Percentiles rank a stretch among this genome's conserved stretches.
Evolutionary conservation across 768 basidiomycete species (phyloP).

Genomic region (Naematelia encephala): DNA sequence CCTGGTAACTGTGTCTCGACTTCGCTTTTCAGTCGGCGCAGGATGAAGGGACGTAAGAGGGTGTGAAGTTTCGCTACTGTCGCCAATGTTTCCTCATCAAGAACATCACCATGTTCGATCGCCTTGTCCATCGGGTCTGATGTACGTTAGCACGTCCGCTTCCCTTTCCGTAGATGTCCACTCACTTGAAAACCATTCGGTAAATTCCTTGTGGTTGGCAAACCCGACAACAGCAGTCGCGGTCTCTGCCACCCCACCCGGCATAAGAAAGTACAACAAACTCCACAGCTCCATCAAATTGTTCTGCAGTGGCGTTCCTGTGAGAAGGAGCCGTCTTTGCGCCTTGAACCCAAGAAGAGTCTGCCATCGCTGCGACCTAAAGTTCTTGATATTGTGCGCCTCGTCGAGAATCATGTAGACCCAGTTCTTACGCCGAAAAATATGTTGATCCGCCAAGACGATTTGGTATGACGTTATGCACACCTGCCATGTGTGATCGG

Average conservation of each 20-base stretch:
- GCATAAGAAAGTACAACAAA: slow-evolving; percentile 53
- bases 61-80: slow-evolving; percentile 71
- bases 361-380: slow-evolving; percentile 90
- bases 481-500: slow-evolving; percentile 84
- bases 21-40: slow-evolving; percentile 52
- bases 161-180: slow-evolving; percentile 7
- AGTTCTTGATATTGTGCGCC: slow-evolving; percentile 98
- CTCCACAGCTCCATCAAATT: slow-evolving; percentile 55
- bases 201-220: slow-evolving; percentile 88
- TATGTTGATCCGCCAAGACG: slow-evolving; percentile 83
- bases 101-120: slow-evolving; percentile 60
- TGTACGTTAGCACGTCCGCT: slow-evolving; percentile 1
- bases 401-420: slow-evolving; percentile 96
- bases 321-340: slow-evolving; percentile 46
- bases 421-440: slow-evolving; percentile 90
- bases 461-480: slow-evolving; percentile 92
- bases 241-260: slow-evolving; percentile 45
- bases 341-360: slow-evolving; percentile 73
- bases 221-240: slow-evolving; percentile 58
- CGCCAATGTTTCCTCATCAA: slow-evolving; percentile 79
- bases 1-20: slow-evolving; percentile 55
- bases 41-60: slow-evolving; percentile 52
- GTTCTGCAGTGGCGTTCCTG: slow-evolving; percentile 51
- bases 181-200: slow-evolving; percentile 94
- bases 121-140: slow-evolving; percentile 90